phyloP scores from a whole-genome alignment of 257 asterid species.

The Gynochthodes officinalis region DNA sequence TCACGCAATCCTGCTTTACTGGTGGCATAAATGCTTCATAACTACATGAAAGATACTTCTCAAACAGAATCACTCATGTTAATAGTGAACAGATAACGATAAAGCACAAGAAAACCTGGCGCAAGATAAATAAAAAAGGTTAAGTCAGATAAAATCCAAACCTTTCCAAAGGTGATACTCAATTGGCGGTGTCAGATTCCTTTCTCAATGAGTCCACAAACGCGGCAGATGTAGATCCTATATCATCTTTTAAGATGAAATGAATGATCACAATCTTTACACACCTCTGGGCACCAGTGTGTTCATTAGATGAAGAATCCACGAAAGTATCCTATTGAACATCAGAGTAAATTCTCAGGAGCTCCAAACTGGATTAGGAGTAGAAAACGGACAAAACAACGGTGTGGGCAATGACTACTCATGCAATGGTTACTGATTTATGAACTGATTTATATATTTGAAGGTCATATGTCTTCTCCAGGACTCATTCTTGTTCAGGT shows the following conservation, averaged over 20 bases:
- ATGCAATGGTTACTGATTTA: not conserved
- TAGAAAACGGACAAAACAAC: not conserved
- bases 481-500: not conserved
- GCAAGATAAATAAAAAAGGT: not conserved
- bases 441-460: not conserved
- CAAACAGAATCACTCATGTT: not conserved
- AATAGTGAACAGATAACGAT: not conserved
- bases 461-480: too few species aligned
- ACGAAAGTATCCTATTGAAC: constrained; percentile 21
- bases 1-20: not conserved
- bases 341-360: constrained; percentile 19
- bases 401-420: not conserved
- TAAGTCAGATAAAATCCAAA: not conserved
- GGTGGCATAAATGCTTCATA: not conserved
- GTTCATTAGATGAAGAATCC: constrained; percentile 8
- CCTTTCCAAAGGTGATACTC: constrained; percentile 58
- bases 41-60: not conserved
- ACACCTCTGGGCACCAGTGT: constrained; percentile 39
- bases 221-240: constrained; percentile 34
- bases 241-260: constrained; percentile 32
- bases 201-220: constrained; percentile 29
- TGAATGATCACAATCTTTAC: constrained; percentile 35
- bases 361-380: not conserved
- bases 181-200: constrained; percentile 23
- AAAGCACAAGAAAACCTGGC: constrained; percentile 2